A percentile compares a stretch with the other conserved stretches of the same genome.
Evolutionary conservation across 306 rosid genomes (phyloP).

Genomic region (Echinosophora koreensis): DNA sequence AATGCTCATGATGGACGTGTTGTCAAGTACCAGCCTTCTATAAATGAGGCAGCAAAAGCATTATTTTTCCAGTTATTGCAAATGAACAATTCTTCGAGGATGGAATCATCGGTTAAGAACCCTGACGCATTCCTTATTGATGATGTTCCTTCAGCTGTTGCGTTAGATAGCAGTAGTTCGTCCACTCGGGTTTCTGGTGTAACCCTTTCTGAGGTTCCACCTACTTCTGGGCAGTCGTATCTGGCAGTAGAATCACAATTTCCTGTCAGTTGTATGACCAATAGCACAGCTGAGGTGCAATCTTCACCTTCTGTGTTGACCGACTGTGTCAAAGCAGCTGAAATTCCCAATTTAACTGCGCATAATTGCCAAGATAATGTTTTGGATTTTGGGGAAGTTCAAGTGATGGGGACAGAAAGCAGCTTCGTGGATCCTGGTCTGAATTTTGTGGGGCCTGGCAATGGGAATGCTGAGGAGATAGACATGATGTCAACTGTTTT

Average conservation of each 20-base stretch:
- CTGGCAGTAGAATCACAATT: conserved; percentile 44
- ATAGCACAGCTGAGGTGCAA: conserved; percentile 48
- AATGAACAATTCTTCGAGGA: conserved; percentile 56
- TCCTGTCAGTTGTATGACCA: conserved; percentile 37
- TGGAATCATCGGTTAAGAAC: conserved; percentile 53
- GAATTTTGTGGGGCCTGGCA: conserved; percentile 50
- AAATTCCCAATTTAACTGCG: conserved; percentile 40
- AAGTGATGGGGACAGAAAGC: conserved; percentile 52
- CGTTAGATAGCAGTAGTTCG: conserved; percentile 49
- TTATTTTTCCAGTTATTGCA: conserved; percentile 60
- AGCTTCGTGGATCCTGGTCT: conserved; percentile 45
- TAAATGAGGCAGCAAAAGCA: conserved; percentile 74
- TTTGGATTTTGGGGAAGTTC: conserved; percentile 53
- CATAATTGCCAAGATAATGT: conserved; percentile 46
- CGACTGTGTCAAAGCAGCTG: conserved; percentile 50
- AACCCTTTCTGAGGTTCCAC: conserved; percentile 61
- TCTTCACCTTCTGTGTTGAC: conserved; percentile 46
- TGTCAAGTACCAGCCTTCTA: conserved; percentile 63
- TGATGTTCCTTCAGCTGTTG: conserved; percentile 52
- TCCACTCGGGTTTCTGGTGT: conserved; percentile 55
- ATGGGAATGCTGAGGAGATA: conserved; percentile 48
- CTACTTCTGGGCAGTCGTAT: conserved; percentile 50
- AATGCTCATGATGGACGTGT: conserved; percentile 59
- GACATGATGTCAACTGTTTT: conserved; percentile 59
- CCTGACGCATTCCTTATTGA: conserved; percentile 58